Conservation (phyloP, 2,329 filamentous ascomycete genomes). For the Alternaria sp. region DNA sequence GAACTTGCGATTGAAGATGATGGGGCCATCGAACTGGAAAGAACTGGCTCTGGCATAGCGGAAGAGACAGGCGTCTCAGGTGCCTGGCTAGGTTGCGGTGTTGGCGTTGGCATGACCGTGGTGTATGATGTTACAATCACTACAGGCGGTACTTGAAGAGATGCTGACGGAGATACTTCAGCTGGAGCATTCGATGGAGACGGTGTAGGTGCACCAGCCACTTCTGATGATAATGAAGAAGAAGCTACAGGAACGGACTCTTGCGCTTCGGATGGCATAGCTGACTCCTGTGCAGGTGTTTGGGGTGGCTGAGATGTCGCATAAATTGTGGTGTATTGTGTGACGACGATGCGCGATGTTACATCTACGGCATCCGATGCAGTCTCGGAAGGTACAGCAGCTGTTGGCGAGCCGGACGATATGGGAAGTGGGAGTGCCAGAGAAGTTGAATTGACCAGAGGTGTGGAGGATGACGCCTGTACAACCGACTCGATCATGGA, state of each 20-base stretch:
- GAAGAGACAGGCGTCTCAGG: slow-evolving; percentile 7
- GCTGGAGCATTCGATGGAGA: slow-evolving; percentile 14
- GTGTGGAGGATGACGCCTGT: slow-evolving; percentile 1
- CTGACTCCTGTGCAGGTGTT: slow-evolving; percentile 9
- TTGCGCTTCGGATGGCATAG: slow-evolving; percentile 12
- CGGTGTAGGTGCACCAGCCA: not conserved
- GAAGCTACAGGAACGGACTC: not conserved
- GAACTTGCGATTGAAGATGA: not conserved
- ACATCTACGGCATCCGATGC: slow-evolving; percentile 10
- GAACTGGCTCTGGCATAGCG: not conserved
- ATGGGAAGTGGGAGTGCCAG: not conserved
- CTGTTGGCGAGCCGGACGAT: slow-evolving; percentile 1
- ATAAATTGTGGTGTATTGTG: slow-evolving; percentile 40
- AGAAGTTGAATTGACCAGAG: slow-evolving; percentile 12
- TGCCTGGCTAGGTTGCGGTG: slow-evolving; percentile 7
- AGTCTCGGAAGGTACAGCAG: not conserved
- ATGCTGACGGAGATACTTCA: slow-evolving; percentile 19
- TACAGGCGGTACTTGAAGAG: slow-evolving; percentile 35
- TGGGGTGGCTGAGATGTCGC: slow-evolving; percentile 18
- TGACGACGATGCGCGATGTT: slow-evolving; percentile 32
- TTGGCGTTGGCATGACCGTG: slow-evolving; percentile 27
- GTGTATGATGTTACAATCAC: slow-evolving; percentile 44
- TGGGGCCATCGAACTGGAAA: not conserved
- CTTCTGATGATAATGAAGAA: slow-evolving; percentile 3
- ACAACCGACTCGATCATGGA: slow-evolving; percentile 6